phyloP scores from a whole-genome alignment of 345 rosid genomes.

The Cardamine resedifolia region DNA sequence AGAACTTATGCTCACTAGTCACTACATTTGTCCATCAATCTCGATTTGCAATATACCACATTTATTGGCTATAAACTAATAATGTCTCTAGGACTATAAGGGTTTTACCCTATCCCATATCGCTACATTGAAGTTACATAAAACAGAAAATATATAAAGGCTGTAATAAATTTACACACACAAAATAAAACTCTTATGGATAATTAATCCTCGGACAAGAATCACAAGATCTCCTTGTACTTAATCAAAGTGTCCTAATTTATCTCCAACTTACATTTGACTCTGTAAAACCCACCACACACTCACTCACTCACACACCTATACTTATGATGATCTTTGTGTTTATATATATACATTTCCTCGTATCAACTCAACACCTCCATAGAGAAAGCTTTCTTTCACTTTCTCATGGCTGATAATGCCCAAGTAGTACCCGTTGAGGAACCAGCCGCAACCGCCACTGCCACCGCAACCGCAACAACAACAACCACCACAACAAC shows the following conservation, averaged over 20 bases:
- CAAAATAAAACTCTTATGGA: not conserved
- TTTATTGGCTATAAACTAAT: not conserved
- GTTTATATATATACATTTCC: slow-evolving; percentile 16
- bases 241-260: slow-evolving; percentile 30
- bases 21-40: not conserved
- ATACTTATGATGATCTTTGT: not conserved
- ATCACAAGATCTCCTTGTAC: slow-evolving; percentile 27
- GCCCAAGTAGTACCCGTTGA: slow-evolving; percentile 29
- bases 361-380: slow-evolving; percentile 5
- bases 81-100: not conserved
- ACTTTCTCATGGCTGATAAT: slow-evolving; percentile 39
- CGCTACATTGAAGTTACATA: not conserved
- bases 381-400: slow-evolving; percentile 6
- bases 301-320: slow-evolving; percentile 26
- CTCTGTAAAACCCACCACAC: slow-evolving; percentile 41
- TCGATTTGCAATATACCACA: slow-evolving; percentile 11
- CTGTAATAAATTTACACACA: not conserved
- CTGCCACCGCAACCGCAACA: not conserved
- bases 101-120: not conserved
- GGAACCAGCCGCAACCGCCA: slow-evolving; percentile 18
- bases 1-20: not conserved
- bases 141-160: not conserved
- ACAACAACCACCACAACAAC: slow-evolving; percentile 7
- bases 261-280: slow-evolving; percentile 36
- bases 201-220: slow-evolving; percentile 24